Evolutionary conservation across 1,284 basidiomycete species (phyloP), one percentile per base, ranked within the genome.

Genomic region (Tranzscheliella williamsii): DNA sequence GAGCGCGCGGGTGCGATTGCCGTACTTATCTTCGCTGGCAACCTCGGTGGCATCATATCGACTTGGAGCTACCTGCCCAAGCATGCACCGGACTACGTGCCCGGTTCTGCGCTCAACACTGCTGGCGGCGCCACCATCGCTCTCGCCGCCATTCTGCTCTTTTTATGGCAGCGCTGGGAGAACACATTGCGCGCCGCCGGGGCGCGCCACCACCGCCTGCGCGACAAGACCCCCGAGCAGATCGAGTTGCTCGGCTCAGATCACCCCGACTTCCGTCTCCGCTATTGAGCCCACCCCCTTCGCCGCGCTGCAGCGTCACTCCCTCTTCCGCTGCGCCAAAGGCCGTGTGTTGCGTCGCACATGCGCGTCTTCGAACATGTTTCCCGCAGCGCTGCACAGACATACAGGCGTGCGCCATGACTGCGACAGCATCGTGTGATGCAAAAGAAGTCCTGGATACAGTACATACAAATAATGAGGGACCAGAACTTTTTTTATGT

Each of bases 1-100:
- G 61, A 62, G 9, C 38, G 74, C 2, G 62, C 73, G 0, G 61
- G 62, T 13, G 71, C 72, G 5, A 70, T 78, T 20, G 75, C 68
- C 0, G 48, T 57, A 7, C 64, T 58, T 13, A 72, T 78, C 15
- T 53, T 75, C 40, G 39, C 60, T 13, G 76, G 76, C 20, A 78
- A 78, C 46, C 22, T 68, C 16, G 76, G 76, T 2, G 76, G 74
- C 1, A 33, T 78, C 1, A 62, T 75, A 22, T 56, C 64, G 2
- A 71, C 68, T 9, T 78, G 76, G 75, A 66, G 46, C 6, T 71
- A 63, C 50, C 50, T 70, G 7, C 50, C 54, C n/a, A 48, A 44
- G 29, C 30, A 66, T 11, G 57, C 66, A 0, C 66, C 66, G 9
- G 43, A 66, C 53, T 66, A 45, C 16, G 30, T 58, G 13, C 63